Conservation (phyloP, 352 stramenopile genomes). For the Pythium aphanidermatum region DNA sequence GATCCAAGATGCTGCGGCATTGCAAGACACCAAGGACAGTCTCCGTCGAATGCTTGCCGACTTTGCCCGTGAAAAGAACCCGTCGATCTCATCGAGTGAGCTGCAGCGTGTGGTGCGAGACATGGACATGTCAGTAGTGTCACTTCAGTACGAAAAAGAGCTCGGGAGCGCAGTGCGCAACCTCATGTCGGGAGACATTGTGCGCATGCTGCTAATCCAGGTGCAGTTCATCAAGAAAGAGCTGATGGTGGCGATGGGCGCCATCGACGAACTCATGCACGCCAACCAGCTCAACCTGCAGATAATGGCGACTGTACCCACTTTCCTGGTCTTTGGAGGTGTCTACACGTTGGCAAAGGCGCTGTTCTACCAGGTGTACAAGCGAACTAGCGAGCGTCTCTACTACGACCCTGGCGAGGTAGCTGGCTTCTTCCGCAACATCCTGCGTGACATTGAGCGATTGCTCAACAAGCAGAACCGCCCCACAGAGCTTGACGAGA, state of each 20-base stretch:
- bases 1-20: slow-evolving; percentile 72
- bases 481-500: slow-evolving; percentile 16
- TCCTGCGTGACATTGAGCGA: slow-evolving; percentile 76
- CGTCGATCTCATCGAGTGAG: slow-evolving; percentile 28
- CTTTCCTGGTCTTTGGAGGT: slow-evolving; percentile 71
- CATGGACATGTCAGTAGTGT: slow-evolving; percentile 45
- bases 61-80: slow-evolving; percentile 72
- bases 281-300: slow-evolving; percentile 85
- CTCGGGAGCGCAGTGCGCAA: slow-evolving; percentile 60
- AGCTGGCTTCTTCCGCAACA: slow-evolving; percentile 69
- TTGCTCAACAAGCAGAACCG: slow-evolving; percentile 82
- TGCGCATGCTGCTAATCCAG: slow-evolving; percentile 85
- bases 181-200: slow-evolving; percentile 79
- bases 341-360: slow-evolving; percentile 56
- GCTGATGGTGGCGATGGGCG: slow-evolving; percentile 83
- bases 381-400: slow-evolving; percentile 67
- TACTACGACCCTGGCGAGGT: slow-evolving; percentile 76
- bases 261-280: slow-evolving; percentile 85
- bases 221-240: slow-evolving; percentile 90
- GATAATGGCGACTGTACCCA: slow-evolving; percentile 79
- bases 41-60: slow-evolving; percentile 78
- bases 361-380: slow-evolving; percentile 66
- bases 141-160: slow-evolving; percentile 36
- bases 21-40: slow-evolving; percentile 76
- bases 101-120: slow-evolving; percentile 21